Evolutionary conservation across 495 filamentous ascomycete genomes (phyloP).

Genomic region (Thozetella sp.): DNA sequence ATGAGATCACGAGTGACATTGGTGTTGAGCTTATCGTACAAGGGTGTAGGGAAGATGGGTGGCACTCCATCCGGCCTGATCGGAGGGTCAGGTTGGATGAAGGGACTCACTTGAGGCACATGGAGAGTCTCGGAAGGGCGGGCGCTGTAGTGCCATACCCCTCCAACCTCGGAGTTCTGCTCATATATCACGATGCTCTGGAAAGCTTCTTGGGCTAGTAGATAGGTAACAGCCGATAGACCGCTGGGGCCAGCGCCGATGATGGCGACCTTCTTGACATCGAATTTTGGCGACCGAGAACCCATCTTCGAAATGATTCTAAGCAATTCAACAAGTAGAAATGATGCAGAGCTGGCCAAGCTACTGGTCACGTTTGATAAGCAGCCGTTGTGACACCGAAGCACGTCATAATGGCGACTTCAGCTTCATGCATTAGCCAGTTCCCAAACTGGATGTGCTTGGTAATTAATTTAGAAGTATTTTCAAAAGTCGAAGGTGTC

Average conservation of each 20-base stretch:
- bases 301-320: slow-evolving; percentile 17
- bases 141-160: slow-evolving; percentile 79
- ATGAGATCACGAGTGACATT: slow-evolving; percentile 87
- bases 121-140: slow-evolving; percentile 20
- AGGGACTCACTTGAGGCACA: slow-evolving; percentile 43
- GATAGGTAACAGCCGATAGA: slow-evolving; percentile 69
- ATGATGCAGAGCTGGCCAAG: background rate
- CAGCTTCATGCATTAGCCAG: too few species aligned
- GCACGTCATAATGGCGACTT: background rate
- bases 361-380: background rate
- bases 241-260: slow-evolving; percentile 75
- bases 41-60: slow-evolving; percentile 65
- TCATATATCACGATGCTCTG: slow-evolving; percentile 77
- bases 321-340: background rate
- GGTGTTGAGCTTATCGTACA: slow-evolving; percentile 81
- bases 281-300: slow-evolving; percentile 25
- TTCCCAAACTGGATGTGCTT: too few species aligned
- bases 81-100: slow-evolving; percentile 39
- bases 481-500: too few species aligned
- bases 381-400: background rate
- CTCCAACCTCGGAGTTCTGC: slow-evolving; percentile 73
- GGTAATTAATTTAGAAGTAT: too few species aligned
- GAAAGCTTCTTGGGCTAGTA: slow-evolving; percentile 74
- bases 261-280: slow-evolving; percentile 59
- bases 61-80: slow-evolving; percentile 20